A percentile compares a stretch with the other conserved stretches of the same genome.
Conservation (phyloP, 1,284 basidiomycete genomes). For the Volvariella volvacea region DNA sequence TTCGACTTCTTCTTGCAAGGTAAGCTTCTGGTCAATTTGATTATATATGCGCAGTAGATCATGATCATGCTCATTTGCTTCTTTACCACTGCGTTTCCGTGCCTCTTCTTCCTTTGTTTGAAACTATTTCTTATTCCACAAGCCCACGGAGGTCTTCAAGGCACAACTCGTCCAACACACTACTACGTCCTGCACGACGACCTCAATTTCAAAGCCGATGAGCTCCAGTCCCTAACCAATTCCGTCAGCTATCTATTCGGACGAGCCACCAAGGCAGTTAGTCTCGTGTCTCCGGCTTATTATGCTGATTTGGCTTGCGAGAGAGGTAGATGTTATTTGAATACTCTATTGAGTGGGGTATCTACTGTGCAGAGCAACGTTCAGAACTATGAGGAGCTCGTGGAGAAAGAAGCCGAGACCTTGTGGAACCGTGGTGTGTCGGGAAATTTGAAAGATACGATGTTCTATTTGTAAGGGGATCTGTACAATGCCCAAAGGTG, state of each 20-base stretch:
- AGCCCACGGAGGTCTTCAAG: slow-evolving; percentile 63
- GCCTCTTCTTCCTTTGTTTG: neutral
- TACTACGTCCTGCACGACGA: slow-evolving; percentile 75
- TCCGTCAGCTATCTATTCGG: slow-evolving; percentile 70
- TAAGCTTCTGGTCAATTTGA: slow-evolving; percentile 16
- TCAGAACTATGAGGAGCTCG: slow-evolving; percentile 42
- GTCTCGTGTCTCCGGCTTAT: slow-evolving; percentile 71
- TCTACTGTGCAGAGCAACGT: slow-evolving; percentile 15
- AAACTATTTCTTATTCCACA: slow-evolving; percentile 2
- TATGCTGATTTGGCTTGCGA: slow-evolving; percentile 75
- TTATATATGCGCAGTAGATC: too few species aligned
- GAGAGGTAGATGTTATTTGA: slow-evolving; percentile 68
- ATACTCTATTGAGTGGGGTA: slow-evolving; percentile 55
- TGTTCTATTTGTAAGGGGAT: slow-evolving; percentile 58
- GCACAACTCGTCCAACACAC: slow-evolving; percentile 66
- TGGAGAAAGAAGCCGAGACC: slow-evolving; percentile 41
- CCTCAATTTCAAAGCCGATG: slow-evolving; percentile 60
- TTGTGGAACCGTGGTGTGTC: slow-evolving; percentile 56
- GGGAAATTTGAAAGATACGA: slow-evolving; percentile 49
- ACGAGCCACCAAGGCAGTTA: slow-evolving; percentile 75
- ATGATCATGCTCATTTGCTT: too few species aligned
- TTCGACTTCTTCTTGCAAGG: slow-evolving; percentile 74
- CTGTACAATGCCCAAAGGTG: neutral
- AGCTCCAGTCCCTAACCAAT: slow-evolving; percentile 57
- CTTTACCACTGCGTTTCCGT: too few species aligned